phyloP scores from a whole-genome alignment of 805 yeast genomes.

The Candida qinlingensis region DNA sequence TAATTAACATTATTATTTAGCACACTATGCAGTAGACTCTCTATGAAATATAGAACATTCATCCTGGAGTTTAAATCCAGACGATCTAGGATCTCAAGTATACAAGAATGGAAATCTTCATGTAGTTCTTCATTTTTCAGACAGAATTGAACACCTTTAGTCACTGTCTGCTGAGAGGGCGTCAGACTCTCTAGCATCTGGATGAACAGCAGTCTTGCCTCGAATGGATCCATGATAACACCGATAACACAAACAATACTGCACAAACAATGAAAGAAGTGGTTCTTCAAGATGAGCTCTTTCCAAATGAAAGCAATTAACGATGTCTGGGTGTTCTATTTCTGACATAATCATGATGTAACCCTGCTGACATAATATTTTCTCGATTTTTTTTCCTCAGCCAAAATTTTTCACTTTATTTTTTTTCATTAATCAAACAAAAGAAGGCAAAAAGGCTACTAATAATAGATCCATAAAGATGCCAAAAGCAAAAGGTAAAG shows the following conservation, averaged over 20 bases:
- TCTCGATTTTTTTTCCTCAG: neutral
- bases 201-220: slow-evolving; percentile 70
- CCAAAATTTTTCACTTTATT: slow-evolving; percentile 1
- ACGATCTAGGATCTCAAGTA: slow-evolving; percentile 50
- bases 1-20: neutral
- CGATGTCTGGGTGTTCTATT: slow-evolving; percentile 2
- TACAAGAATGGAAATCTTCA: slow-evolving; percentile 65
- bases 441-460: neutral
- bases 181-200: slow-evolving; percentile 59
- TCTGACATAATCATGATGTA: neutral
- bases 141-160: slow-evolving; percentile 33
- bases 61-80: slow-evolving; percentile 57
- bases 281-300: too few relatives aligned
- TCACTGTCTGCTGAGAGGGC: slow-evolving; percentile 52
- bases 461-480: slow-evolving; percentile 27
- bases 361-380: neutral
- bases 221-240: slow-evolving; percentile 80
- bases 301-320: too few relatives aligned
- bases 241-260: neutral
- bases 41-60: slow-evolving; percentile 65
- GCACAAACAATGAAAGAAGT: too few relatives aligned
- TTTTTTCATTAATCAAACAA: neutral
- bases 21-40: slow-evolving; percentile 45
- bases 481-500: slow-evolving; percentile 76
- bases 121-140: slow-evolving; percentile 50